Evolutionary conservation across 306 rosid genomes (phyloP).

Genomic region (Prinsepia uniflora): DNA sequence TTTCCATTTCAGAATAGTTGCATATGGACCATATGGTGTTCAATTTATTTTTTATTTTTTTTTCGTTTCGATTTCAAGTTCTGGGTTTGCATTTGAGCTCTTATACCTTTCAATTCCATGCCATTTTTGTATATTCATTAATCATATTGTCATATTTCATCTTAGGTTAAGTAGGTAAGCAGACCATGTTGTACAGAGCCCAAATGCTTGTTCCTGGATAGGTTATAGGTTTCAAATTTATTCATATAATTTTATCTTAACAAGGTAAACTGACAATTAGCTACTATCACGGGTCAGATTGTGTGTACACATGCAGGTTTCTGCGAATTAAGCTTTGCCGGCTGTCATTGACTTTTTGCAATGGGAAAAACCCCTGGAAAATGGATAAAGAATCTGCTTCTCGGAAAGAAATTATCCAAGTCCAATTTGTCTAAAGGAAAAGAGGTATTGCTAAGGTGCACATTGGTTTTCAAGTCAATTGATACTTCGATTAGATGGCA

Average conservation of each 20-base stretch:
- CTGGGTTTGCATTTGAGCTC: not conserved
- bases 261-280: not conserved
- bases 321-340: constrained; percentile 1
- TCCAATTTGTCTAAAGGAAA: constrained; percentile 28
- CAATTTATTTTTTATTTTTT: not conserved
- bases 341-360: constrained; percentile 11
- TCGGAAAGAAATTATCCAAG: constrained; percentile 35
- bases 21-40: not conserved
- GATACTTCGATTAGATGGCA: not conserved
- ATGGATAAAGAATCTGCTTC: constrained; percentile 36
- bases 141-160: not conserved
- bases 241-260: not conserved
- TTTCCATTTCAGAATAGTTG: not conserved
- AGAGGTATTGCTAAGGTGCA: constrained; percentile 23
- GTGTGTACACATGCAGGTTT: constrained; percentile 2
- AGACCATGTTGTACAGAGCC: not conserved
- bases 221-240: not conserved
- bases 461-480: not conserved
- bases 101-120: not conserved
- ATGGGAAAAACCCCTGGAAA: constrained; percentile 39
- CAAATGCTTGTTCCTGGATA: not conserved
- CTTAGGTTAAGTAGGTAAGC: not conserved
- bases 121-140: not conserved
- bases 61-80: not conserved
- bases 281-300: not conserved